Evolutionary conservation across 2,329 filamentous ascomycete species (phyloP).

Genomic region (Didymella pomorum): DNA sequence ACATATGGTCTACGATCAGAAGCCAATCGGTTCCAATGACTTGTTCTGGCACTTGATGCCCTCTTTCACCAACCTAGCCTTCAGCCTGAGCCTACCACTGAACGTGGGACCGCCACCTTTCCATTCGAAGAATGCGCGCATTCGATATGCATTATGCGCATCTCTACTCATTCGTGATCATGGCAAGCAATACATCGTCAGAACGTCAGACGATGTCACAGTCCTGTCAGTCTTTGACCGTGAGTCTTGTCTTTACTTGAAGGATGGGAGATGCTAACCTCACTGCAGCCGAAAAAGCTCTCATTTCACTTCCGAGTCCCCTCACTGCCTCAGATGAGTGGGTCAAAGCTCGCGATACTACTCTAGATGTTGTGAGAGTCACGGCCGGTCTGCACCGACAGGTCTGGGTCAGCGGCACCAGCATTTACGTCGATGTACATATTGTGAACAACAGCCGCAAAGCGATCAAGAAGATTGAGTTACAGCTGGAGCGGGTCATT

Average conservation of each 20-base stretch:
- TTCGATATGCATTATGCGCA: slow-evolving; percentile 59
- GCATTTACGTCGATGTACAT: slow-evolving; percentile 63
- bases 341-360: slow-evolving; percentile 50
- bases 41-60: slow-evolving; percentile 60
- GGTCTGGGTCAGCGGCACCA: slow-evolving; percentile 65
- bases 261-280: slow-evolving; percentile 17
- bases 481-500: slow-evolving; percentile 61
- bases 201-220: slow-evolving; percentile 59
- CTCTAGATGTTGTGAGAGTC: slow-evolving; percentile 56
- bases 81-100: slow-evolving; percentile 62
- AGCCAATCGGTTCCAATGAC: slow-evolving; percentile 49
- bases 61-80: slow-evolving; percentile 58
- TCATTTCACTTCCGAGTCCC: slow-evolving; percentile 62
- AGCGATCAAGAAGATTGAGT: slow-evolving; percentile 59
- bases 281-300: slow-evolving; percentile 59
- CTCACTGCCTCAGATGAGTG: slow-evolving; percentile 60
- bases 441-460: slow-evolving; percentile 61
- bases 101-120: slow-evolving; percentile 65
- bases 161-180: slow-evolving; percentile 59
- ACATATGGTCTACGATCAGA: slow-evolving; percentile 58
- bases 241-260: slow-evolving; percentile 37
- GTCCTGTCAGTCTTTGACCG: slow-evolving; percentile 64
- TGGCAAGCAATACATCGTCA: slow-evolving; percentile 59
- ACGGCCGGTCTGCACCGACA: slow-evolving; percentile 65
- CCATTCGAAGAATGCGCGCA: slow-evolving; percentile 59